These are phyloP conservation scores for Phytophthora pinifolia DNA, from an alignment of 352 stramenopile species.

Conservation along the genomic window DNA sequence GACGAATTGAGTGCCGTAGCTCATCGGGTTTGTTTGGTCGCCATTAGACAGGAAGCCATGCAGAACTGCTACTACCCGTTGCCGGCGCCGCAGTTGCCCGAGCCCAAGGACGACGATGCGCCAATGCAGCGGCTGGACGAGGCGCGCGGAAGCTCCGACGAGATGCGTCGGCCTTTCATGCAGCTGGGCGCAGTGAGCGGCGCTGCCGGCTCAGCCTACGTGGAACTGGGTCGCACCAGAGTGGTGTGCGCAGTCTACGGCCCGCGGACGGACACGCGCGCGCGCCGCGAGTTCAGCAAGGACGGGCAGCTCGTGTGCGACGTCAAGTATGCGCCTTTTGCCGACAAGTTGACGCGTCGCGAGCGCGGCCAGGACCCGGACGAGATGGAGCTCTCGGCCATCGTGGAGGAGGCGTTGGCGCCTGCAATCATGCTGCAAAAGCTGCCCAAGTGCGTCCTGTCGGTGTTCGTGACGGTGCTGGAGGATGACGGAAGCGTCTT, in stretches of 20 bases:
- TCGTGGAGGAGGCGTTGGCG: slow-evolving; percentile 74
- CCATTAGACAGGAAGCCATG: slow-evolving; percentile 38
- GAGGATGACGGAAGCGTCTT: slow-evolving; percentile 85
- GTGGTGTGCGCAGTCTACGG: slow-evolving; percentile 90
- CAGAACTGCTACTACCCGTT: slow-evolving; percentile 87
- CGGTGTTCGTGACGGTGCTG: slow-evolving; percentile 88
- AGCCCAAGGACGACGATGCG: slow-evolving; percentile 24
- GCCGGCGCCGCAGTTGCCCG: slow-evolving; percentile 26
- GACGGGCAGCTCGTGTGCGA: slow-evolving; percentile 88
- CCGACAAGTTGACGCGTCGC: slow-evolving; percentile 53
- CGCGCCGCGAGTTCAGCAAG: slow-evolving; percentile 82
- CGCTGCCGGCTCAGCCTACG: slow-evolving; percentile 86
- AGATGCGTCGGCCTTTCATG: slow-evolving; percentile 88
- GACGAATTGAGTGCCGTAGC: not conserved
- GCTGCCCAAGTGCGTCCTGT: slow-evolving; percentile 89
- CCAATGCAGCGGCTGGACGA: slow-evolving; percentile 43
- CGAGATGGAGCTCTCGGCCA: slow-evolving; percentile 78
- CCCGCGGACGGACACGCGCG: slow-evolving; percentile 73
- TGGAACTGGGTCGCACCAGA: slow-evolving; percentile 86
- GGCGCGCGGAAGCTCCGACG: slow-evolving; percentile 55
- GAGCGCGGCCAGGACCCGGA: slow-evolving; percentile 77
- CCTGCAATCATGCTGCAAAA: slow-evolving; percentile 86
- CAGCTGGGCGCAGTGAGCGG: slow-evolving; percentile 79
- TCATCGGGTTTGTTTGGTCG: slow-evolving; percentile 2
- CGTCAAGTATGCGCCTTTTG: slow-evolving; percentile 88